These are phyloP conservation scores for Clarireedia homoeocarpa DNA, from an alignment of 2,329 filamentous ascomycete species.

Conservation along the genomic window DNA sequence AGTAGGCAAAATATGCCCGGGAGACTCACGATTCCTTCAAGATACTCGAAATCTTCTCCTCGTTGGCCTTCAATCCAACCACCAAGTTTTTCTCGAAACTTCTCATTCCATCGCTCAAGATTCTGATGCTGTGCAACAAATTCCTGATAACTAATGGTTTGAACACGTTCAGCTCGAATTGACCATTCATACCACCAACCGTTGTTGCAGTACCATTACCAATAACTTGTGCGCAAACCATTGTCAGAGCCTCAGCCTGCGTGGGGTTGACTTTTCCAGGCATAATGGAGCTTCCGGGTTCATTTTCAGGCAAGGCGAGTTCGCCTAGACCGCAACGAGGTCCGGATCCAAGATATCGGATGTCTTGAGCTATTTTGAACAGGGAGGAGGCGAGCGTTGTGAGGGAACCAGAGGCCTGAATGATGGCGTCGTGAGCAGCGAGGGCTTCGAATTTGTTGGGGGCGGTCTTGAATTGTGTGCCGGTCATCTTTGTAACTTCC, in stretches of 20 bases:
- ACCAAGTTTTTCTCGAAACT: slow-evolving; percentile 95
- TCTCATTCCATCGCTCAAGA: slow-evolving; percentile 86
- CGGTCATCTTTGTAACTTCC: slow-evolving; percentile 88
- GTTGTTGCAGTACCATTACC: slow-evolving; percentile 92
- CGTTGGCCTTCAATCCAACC: slow-evolving; percentile 80
- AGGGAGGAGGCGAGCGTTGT: slow-evolving; percentile 89
- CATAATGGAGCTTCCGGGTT: slow-evolving; percentile 97
- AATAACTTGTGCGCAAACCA: slow-evolving; percentile 97
- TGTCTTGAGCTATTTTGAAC: slow-evolving; percentile 97
- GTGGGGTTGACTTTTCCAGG: slow-evolving; percentile 99
- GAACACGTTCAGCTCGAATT: slow-evolving; percentile 99
- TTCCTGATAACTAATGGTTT: slow-evolving; percentile 96
- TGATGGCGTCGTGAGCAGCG: slow-evolving; percentile 89
- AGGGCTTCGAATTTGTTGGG: slow-evolving; percentile 99
- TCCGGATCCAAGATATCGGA: slow-evolving; percentile 92
- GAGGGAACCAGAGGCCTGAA: slow-evolving; percentile 86
- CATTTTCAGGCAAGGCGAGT: slow-evolving; percentile 90
- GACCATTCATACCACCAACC: slow-evolving; percentile 92
- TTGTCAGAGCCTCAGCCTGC: slow-evolving; percentile 94
- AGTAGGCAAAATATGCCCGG: too few species aligned
- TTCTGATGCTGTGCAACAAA: slow-evolving; percentile 81
- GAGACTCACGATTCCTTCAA: slow-evolving; percentile 81
- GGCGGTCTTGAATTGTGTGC: slow-evolving; percentile 87
- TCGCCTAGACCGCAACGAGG: slow-evolving; percentile 94
- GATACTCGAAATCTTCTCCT: slow-evolving; percentile 81